These are phyloP conservation scores for Candida mesenterica DNA, from an alignment of 1,139 yeast species.

Conservation along the genomic window DNA sequence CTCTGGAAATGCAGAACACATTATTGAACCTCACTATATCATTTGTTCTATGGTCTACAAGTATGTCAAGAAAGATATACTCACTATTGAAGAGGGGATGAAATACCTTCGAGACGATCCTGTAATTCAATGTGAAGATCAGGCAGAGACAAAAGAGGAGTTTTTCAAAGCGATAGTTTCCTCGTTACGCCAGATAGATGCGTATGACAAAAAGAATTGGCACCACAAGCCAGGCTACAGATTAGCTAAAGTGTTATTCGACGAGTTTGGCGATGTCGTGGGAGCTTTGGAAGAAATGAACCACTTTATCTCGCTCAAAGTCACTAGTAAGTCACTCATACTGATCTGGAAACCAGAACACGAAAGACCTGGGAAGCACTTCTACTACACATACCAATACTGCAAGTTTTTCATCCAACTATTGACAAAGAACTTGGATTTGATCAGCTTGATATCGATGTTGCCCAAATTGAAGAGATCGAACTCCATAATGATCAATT, in stretches of 20 bases:
- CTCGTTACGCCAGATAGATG: conserved; percentile 37
- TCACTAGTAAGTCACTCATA: conserved; percentile 69
- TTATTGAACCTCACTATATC: conserved; percentile 74
- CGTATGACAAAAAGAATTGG: conserved; percentile 82
- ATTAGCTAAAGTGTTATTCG: conserved; percentile 61
- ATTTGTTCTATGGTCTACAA: conserved; percentile 61
- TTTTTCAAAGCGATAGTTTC: conserved; percentile 25
- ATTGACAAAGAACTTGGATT: conserved; percentile 53
- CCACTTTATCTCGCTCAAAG: conserved; percentile 60
- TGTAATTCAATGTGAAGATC: conserved; percentile 15
- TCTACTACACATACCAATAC: conserved; percentile 72
- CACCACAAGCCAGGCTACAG: conserved; percentile 83
- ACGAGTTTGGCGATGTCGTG: conserved; percentile 50
- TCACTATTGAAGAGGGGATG: conserved; percentile 39
- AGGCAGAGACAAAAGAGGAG: conserved; percentile 20
- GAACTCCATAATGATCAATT: conserved; percentile 68
- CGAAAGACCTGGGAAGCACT: conserved; percentile 93
- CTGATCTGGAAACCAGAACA: conserved; percentile 91
- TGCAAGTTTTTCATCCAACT: conserved; percentile 61
- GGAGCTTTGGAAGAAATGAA: conserved; percentile 67
- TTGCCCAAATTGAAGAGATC: conserved; percentile 73
- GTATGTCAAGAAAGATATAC: conserved; percentile 36
- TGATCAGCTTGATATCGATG: conserved; percentile 56
- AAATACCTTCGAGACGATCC: conserved; percentile 37
- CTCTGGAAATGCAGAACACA: conserved; percentile 46